phyloP scores from a whole-genome alignment of 1,139 yeast species.

The Hemisphaericaspora xylofermentans region DNA sequence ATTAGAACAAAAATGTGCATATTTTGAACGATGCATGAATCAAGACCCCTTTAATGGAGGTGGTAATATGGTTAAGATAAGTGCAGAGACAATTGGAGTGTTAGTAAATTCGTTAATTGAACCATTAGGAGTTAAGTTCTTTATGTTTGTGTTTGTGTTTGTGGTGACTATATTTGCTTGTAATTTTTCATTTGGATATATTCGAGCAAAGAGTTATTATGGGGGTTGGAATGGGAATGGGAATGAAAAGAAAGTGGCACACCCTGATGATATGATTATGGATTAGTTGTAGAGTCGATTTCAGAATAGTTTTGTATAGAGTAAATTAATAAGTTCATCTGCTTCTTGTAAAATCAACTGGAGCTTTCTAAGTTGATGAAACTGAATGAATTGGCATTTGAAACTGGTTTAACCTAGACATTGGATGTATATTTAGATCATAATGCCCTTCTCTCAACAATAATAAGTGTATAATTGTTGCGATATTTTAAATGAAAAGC shows the following conservation, averaged over 20 bases:
- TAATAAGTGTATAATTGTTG: too few species aligned
- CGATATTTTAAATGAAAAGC: too few species aligned
- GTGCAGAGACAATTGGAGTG: conserved; percentile 64
- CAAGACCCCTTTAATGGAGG: conserved; percentile 45
- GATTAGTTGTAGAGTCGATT: background rate
- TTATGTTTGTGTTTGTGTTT: conserved; percentile 37
- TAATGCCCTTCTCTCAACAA: too few species aligned
- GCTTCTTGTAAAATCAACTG: background rate
- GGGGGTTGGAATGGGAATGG: conserved; percentile 23
- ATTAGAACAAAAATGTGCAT: conserved; percentile 52
- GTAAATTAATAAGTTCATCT: background rate
- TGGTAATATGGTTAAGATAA: conserved; percentile 48
- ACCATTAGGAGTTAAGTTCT: conserved; percentile 60
- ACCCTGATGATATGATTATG: conserved; percentile 2
- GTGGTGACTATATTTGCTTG: conserved; percentile 32
- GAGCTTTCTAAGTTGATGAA: too few species aligned
- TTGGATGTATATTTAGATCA: too few species aligned
- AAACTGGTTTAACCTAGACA: too few species aligned
- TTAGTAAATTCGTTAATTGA: conserved; percentile 63
- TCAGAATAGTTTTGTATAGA: too few species aligned
- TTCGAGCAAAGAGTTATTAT: conserved; percentile 46
- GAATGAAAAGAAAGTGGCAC: background rate
- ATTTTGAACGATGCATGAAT: conserved; percentile 64
- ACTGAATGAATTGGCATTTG: too few species aligned
- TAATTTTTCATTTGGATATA: conserved; percentile 45